phyloP scores from a whole-genome alignment of 164 flowering plant genomes.

The Umbellularia californica region DNA sequence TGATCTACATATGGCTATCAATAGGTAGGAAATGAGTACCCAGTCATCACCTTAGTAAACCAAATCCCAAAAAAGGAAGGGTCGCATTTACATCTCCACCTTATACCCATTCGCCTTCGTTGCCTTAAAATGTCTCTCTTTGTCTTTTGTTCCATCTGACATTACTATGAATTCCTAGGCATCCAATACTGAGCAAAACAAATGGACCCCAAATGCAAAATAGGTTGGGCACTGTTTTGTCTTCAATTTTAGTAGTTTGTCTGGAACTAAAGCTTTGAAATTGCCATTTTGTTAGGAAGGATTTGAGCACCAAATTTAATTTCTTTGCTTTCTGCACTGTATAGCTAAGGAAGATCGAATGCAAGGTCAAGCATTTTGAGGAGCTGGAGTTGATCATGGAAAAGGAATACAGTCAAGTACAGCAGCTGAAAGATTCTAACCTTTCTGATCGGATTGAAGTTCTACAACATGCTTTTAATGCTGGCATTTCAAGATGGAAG shows the following conservation, averaged over 20 bases:
- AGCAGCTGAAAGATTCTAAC: slow-evolving; percentile 49
- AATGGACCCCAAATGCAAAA: too few relatives aligned
- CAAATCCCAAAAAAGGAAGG: too few relatives aligned
- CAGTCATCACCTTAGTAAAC: too few relatives aligned
- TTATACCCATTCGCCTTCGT: too few relatives aligned
- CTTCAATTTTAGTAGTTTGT: background rate
- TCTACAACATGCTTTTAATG: slow-evolving; percentile 29
- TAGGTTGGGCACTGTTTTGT: background rate
- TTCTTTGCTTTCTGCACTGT: background rate
- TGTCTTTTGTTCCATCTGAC: too few relatives aligned
- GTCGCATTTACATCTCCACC: too few relatives aligned
- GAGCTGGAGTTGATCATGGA: slow-evolving; percentile 73
- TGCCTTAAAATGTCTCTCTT: too few relatives aligned
- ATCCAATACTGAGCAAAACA: too few relatives aligned
- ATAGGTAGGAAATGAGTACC: too few relatives aligned
- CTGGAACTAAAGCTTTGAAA: background rate
- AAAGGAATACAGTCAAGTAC: slow-evolving; percentile 48
- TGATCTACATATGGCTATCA: too few relatives aligned
- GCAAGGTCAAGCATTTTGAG: slow-evolving; percentile 60
- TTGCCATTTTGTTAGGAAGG: background rate
- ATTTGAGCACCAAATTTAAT: background rate
- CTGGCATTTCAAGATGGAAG: slow-evolving; percentile 58
- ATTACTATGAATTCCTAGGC: too few relatives aligned
- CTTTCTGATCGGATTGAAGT: slow-evolving; percentile 46
- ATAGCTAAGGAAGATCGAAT: slow-evolving; percentile 67